Evolutionary conservation across 164 flowering plant species (phyloP).

Genomic region (Nymphaea colorata): DNA sequence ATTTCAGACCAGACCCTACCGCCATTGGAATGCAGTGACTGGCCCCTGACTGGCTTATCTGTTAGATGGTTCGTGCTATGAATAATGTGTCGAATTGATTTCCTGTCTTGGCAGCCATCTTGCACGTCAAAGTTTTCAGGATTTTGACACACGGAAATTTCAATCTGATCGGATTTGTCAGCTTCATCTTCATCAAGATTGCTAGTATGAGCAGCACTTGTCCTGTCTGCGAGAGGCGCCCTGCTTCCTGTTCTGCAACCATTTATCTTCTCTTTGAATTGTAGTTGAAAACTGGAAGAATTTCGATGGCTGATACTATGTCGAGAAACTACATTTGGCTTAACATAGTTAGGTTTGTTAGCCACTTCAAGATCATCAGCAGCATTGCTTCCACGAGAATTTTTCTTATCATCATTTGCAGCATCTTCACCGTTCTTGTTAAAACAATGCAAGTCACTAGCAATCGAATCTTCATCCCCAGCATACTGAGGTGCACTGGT

Average conservation of each 20-base stretch:
- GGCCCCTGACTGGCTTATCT: conserved; percentile 28
- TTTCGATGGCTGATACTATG: conserved; percentile 17
- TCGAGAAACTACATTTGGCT: conserved; percentile 17
- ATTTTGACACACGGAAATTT: conserved; percentile 9
- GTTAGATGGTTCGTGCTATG: conserved; percentile 6
- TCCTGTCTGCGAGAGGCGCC: conserved; percentile 7
- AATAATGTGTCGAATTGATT: background rate
- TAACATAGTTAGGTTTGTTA: conserved; percentile 13
- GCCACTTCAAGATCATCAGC: conserved; percentile 18
- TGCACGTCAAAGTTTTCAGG: conserved; percentile 11
- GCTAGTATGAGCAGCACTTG: conserved; percentile 1
- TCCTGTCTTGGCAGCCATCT: conserved; percentile 14
- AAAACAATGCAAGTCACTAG: conserved; percentile 29
- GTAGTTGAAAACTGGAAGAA: conserved; percentile 19
- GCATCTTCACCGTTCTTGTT: conserved; percentile 32
- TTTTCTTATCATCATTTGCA: conserved; percentile 14
- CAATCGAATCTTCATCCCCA: conserved; percentile 44
- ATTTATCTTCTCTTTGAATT: conserved; percentile 26
- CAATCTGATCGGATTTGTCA: conserved; percentile 11
- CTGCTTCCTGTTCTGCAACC: conserved; percentile 14
- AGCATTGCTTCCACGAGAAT: conserved; percentile 14
- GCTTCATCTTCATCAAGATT: conserved; percentile 3
- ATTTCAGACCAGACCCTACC: conserved; percentile 23
- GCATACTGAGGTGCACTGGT: conserved; percentile 49
- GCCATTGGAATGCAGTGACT: conserved; percentile 24